Evolutionary conservation across 2,329 filamentous ascomycete genomes (phyloP).

Genomic region (Fusarium sp.): DNA sequence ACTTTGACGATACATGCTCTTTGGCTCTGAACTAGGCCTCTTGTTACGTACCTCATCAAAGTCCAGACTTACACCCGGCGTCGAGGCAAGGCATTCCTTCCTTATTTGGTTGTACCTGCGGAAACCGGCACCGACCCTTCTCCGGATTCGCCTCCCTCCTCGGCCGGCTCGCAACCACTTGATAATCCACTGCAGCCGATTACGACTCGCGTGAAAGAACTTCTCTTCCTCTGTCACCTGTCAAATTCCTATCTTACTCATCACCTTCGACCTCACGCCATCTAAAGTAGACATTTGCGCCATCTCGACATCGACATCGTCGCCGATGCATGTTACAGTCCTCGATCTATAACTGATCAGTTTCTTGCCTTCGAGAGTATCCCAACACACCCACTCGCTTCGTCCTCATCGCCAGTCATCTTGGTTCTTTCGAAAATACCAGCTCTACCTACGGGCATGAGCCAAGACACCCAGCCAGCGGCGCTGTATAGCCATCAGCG

Average conservation of each 20-base stretch:
- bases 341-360: slow-evolving; percentile 31
- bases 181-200: slow-evolving; percentile 33
- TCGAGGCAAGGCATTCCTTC: slow-evolving; percentile 12
- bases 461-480: slow-evolving; percentile 45
- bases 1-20: slow-evolving; percentile 30
- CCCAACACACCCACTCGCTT: slow-evolving; percentile 8
- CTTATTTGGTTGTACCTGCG: slow-evolving; percentile 32
- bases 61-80: slow-evolving; percentile 19
- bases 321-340: slow-evolving; percentile 38
- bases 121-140: slow-evolving; percentile 40
- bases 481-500: slow-evolving; percentile 47
- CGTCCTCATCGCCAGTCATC: slow-evolving; percentile 4
- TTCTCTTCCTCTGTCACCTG: slow-evolving; percentile 25
- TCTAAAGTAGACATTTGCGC: slow-evolving; percentile 15
- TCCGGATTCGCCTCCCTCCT: slow-evolving; percentile 42
- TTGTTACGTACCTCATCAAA: slow-evolving; percentile 15
- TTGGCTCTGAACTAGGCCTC: slow-evolving; percentile 9
- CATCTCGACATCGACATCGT: slow-evolving; percentile 20
- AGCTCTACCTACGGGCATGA: slow-evolving; percentile 46
- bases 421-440: slow-evolving; percentile 10
- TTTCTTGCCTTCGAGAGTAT: slow-evolving; percentile 12
- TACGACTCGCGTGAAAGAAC: slow-evolving; percentile 29
- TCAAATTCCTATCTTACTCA: slow-evolving; percentile 19
- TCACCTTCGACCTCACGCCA: slow-evolving; percentile 16
- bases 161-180: slow-evolving; percentile 37